Evolutionary conservation across 345 rosid species (phyloP).

Genomic region (Populus davidiana): DNA sequence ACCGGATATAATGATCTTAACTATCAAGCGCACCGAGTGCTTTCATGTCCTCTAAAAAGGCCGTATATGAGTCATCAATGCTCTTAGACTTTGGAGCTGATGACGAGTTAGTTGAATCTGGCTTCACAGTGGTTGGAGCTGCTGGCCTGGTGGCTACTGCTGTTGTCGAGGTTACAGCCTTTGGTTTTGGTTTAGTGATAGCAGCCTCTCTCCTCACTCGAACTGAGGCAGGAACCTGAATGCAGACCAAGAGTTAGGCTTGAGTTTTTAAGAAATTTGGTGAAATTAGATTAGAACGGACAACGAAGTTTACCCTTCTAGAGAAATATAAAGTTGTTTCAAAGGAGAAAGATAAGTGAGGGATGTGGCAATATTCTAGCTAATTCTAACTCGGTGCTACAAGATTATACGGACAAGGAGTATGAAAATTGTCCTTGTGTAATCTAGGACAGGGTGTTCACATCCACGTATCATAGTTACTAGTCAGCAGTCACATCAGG

Average conservation of each 20-base stretch:
- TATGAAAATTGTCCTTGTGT: background rate
- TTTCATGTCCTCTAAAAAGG: conserved; percentile 97
- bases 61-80: conserved; percentile 81
- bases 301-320: background rate
- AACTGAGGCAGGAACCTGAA: conserved; percentile 95
- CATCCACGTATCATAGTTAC: background rate
- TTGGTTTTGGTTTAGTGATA: conserved; percentile 68
- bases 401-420: background rate
- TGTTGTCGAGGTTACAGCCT: conserved; percentile 35
- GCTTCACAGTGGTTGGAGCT: conserved; percentile 43
- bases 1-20: conserved; percentile 24
- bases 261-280: background rate
- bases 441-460: too few species aligned
- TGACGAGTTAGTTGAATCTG: conserved; percentile 40
- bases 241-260: background rate
- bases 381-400: background rate
- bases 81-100: conserved; percentile 60
- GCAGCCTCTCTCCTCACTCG: conserved; percentile 82
- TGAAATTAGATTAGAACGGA: background rate
- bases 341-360: background rate
- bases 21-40: conserved; percentile 95
- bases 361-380: background rate
- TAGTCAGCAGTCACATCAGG: background rate
- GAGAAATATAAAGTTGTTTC: background rate
- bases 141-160: conserved; percentile 36